phyloP scores from a whole-genome alignment of 1,284 basidiomycete genomes.

The Ganoderma leucocontextum region DNA sequence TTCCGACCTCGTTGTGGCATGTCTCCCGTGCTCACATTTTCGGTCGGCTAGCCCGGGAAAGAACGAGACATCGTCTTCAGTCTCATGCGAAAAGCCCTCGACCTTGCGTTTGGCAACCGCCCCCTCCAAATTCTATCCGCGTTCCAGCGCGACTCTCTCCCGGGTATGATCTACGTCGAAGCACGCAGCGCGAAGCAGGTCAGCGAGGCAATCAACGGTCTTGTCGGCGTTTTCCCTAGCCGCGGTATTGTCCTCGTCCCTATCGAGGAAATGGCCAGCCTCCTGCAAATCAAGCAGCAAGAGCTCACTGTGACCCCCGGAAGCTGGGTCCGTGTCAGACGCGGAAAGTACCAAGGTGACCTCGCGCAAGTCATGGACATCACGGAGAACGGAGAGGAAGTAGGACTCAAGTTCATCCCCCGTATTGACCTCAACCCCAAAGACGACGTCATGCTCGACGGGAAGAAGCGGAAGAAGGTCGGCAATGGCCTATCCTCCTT shows the following conservation, averaged over 20 bases:
- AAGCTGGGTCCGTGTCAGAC: conserved; percentile 95
- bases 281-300: conserved; percentile 96
- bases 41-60: conserved; percentile 73
- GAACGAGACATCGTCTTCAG: conserved; percentile 95
- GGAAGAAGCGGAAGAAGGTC: conserved; percentile 77
- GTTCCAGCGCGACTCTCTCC: conserved; percentile 95
- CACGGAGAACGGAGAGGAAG: conserved; percentile 93
- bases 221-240: conserved; percentile 91
- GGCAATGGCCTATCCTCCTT: conserved; percentile 52
- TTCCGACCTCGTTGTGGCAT: not conserved
- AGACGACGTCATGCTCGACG: conserved; percentile 73
- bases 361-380: conserved; percentile 96
- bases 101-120: conserved; percentile 77
- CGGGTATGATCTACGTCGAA: conserved; percentile 97
- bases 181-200: conserved; percentile 91
- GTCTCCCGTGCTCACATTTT: not conserved
- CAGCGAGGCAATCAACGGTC: conserved; percentile 84
- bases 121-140: conserved; percentile 91
- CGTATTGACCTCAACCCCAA: conserved; percentile 95
- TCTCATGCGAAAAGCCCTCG: conserved; percentile 92
- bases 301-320: conserved; percentile 87
- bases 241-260: conserved; percentile 89
- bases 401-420: conserved; percentile 94
- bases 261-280: conserved; percentile 97
- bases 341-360: conserved; percentile 95